A percentile compares a stretch with the other conserved stretches of the same genome.
Evolutionary conservation across 2,329 filamentous ascomycete genomes (phyloP).

Genomic region (Nigrospora sphaerica): DNA sequence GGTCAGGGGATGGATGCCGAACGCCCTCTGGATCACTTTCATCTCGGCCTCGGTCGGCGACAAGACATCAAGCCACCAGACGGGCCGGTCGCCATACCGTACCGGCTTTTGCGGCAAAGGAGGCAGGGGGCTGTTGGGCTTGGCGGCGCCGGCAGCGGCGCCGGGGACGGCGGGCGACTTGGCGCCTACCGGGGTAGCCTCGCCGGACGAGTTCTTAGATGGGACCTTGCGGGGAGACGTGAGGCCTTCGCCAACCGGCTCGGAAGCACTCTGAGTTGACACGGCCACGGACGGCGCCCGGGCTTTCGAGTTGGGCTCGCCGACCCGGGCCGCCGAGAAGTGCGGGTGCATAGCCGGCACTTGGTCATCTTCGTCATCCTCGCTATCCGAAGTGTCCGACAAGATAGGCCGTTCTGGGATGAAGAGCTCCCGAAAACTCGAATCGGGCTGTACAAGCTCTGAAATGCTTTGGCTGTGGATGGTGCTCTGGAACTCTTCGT

Average conservation of each 20-base stretch:
- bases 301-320: background rate
- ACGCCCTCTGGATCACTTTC: slow-evolving; percentile 86
- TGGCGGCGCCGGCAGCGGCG: background rate
- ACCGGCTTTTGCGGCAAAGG: slow-evolving; percentile 10
- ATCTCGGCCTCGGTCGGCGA: slow-evolving; percentile 91
- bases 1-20: slow-evolving; percentile 92
- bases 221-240: slow-evolving; percentile 10
- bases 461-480: slow-evolving; percentile 95
- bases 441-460: slow-evolving; percentile 79
- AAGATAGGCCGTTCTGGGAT: slow-evolving; percentile 76
- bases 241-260: slow-evolving; percentile 7
- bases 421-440: slow-evolving; percentile 81
- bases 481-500: slow-evolving; percentile 91
- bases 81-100: slow-evolving; percentile 72
- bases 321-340: slow-evolving; percentile 11
- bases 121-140: slow-evolving; percentile 15
- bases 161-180: slow-evolving; percentile 5
- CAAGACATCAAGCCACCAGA: slow-evolving; percentile 94
- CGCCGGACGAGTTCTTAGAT: slow-evolving; percentile 5
- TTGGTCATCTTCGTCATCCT: slow-evolving; percentile 49
- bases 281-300: background rate
- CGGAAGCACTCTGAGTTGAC: background rate
- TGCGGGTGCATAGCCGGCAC: background rate
- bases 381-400: slow-evolving; percentile 61
- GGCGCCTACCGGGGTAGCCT: slow-evolving; percentile 4